Conservation (phyloP, 208 protist genomes). For the Trichomonas vaginalis region DNA sequence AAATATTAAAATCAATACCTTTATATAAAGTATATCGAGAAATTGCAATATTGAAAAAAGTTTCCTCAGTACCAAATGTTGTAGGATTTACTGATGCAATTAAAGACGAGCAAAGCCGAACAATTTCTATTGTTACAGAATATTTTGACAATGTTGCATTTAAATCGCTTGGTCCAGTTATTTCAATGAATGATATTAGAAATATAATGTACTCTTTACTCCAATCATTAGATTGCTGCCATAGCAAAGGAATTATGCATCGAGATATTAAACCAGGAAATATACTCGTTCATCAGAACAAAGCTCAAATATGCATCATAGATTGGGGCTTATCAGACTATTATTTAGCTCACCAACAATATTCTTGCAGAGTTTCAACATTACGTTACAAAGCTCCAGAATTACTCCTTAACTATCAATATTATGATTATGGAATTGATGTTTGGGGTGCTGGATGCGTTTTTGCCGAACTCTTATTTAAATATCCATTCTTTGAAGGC, state of each 20-base stretch:
- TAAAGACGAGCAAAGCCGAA: background rate
- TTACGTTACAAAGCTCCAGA: slow-evolving; percentile 96
- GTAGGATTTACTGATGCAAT: background rate
- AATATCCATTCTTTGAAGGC: slow-evolving; percentile 94
- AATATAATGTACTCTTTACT: background rate
- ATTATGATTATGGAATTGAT: slow-evolving; percentile 97
- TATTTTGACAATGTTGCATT: background rate
- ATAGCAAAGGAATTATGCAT: slow-evolving; percentile 80
- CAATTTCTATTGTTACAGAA: slow-evolving; percentile 4
- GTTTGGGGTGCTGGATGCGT: slow-evolving; percentile 96
- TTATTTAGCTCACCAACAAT: slow-evolving; percentile 77
- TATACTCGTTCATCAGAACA: slow-evolving; percentile 91
- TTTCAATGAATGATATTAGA: background rate
- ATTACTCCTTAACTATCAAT: slow-evolving; percentile 79
- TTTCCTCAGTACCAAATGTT: background rate
- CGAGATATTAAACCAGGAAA: slow-evolving; percentile 97
- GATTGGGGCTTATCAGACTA: slow-evolving; percentile 86
- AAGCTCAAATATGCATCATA: slow-evolving; percentile 71
- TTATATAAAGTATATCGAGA: background rate
- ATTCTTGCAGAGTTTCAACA: slow-evolving; percentile 92
- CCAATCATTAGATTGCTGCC: background rate
- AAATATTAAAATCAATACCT: background rate
- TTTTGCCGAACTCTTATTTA: slow-evolving; percentile 92
- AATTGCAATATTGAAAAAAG: background rate
- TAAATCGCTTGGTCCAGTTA: background rate